These are phyloP conservation scores for Trichoderma sp. DNA, from an alignment of 2,329 filamentous ascomycete species.

Conservation along the genomic window DNA sequence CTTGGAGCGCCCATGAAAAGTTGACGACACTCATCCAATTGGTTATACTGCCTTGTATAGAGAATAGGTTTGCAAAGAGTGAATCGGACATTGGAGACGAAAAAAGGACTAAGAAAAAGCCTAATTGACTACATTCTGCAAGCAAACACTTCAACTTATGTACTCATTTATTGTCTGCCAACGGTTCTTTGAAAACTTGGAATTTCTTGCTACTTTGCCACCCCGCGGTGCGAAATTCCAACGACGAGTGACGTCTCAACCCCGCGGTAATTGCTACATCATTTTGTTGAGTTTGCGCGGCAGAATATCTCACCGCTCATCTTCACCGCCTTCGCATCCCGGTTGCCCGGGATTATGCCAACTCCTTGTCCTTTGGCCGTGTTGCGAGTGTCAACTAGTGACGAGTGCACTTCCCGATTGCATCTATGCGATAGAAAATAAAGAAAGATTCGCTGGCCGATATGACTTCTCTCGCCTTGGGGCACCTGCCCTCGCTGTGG, in stretches of 20 bases:
- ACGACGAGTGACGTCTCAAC: conserved; percentile 11
- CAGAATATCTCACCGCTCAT: conserved; percentile 29
- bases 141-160: neutral
- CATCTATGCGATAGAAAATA: conserved; percentile 7
- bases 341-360: neutral
- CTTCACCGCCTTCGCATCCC: conserved; percentile 19
- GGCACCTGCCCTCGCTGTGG: conserved; percentile 58
- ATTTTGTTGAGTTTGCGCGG: conserved; percentile 13
- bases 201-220: neutral
- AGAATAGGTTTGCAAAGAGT: neutral
- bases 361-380: neutral
- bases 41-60: conserved; percentile 1
- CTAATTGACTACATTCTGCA: neutral
- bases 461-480: conserved; percentile 50
- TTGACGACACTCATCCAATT: neutral
- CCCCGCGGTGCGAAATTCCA: conserved; percentile 24
- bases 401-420: neutral
- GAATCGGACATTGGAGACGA: neutral
- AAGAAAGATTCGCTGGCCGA: neutral
- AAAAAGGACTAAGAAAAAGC: neutral
- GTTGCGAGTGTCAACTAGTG: conserved; percentile 2
- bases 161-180: neutral
- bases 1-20: neutral
- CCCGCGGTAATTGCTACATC: neutral
- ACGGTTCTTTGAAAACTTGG: neutral